Evolutionary conservation across 106 monocot species (phyloP).

Genomic region (Allium fistulosum): DNA sequence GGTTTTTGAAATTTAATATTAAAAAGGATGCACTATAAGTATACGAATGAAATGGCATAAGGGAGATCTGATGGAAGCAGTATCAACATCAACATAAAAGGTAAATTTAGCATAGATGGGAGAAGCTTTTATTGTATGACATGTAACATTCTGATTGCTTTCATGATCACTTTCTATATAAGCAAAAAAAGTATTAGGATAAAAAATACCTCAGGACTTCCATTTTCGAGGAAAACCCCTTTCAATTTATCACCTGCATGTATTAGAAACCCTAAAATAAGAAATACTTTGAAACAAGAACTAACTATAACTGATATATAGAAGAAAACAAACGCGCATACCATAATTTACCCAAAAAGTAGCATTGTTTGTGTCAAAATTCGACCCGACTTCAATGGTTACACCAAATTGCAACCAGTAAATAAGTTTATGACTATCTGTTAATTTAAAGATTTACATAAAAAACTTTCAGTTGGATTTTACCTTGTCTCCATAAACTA

Average conservation of each 20-base stretch:
- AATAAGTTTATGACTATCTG: neutral
- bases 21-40: too few relatives aligned
- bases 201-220: conserved; percentile 43
- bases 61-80: too few relatives aligned
- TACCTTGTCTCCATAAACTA: conserved; percentile 87
- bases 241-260: conserved; percentile 43
- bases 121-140: neutral
- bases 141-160: too few relatives aligned
- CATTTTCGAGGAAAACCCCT: conserved; percentile 66
- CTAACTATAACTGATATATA: neutral
- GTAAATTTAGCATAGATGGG: too few relatives aligned
- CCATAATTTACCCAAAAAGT: conserved; percentile 75
- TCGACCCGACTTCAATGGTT: conserved; percentile 66
- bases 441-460: neutral
- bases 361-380: conserved; percentile 70
- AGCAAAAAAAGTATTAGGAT: neutral
- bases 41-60: too few relatives aligned
- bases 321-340: conserved; percentile 13
- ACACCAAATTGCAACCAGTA: conserved; percentile 55
- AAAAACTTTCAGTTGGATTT: neutral
- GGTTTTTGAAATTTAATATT: too few relatives aligned
- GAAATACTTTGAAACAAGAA: neutral
- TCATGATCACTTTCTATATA: neutral
- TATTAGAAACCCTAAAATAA: neutral
- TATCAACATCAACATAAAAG: too few relatives aligned